Evolutionary conservation across 176 grass and related monocot genomes (phyloP), one percentile per base, ranked within the genome.

Genomic region (Triticum dicoccoides): DNA sequence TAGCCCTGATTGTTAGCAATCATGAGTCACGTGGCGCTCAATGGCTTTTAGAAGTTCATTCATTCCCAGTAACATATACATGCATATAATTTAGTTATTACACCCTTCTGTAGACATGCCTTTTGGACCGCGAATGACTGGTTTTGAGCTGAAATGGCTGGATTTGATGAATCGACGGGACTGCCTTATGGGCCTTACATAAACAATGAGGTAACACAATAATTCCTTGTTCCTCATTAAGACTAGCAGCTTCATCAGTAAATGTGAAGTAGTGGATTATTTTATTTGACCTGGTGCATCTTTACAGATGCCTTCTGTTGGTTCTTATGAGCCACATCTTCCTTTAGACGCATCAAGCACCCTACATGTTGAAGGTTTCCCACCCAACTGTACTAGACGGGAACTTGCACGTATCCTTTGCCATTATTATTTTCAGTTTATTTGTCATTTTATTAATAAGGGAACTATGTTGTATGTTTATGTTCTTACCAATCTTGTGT

Each of bases 381-480:
- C 89, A 86, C 56, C 72, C 0, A 85, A 89, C 33, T 91, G 89
- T 68, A 93, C 82, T 47, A 86, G 81, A 24, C 65, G 92, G 21
- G 92, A 97, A 89, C 92, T 91, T 77, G 90, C 90, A 11, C 87
- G 91, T 93, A 93, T 97, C 95, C 90, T 93, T 61, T 61, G 8
- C 59, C 11, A 61, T n/a, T 61, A 61, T 52, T 24, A 61, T 61
- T 61, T 61, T 69, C 25, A 61, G 37, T 62, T 69, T 14, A 65
- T 38, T 25, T 83, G 11, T 33, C 37, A 17, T 27, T 72, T 45
- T 70, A 52, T 33, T 41, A 29, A 23, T n/a, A 3, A 3, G 9
- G 70, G 1, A 64, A 72, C 73, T 72, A 38, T 21, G 24, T 37
- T 64, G 42, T 9, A 37, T 45, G 75, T 27, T 61, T 41, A 25